Percentiles rank a stretch among this genome's conserved stretches.
These are phyloP conservation scores for Ogataea zsoltii DNA, from an alignment of 805 yeast species.

Conservation along the genomic window DNA sequence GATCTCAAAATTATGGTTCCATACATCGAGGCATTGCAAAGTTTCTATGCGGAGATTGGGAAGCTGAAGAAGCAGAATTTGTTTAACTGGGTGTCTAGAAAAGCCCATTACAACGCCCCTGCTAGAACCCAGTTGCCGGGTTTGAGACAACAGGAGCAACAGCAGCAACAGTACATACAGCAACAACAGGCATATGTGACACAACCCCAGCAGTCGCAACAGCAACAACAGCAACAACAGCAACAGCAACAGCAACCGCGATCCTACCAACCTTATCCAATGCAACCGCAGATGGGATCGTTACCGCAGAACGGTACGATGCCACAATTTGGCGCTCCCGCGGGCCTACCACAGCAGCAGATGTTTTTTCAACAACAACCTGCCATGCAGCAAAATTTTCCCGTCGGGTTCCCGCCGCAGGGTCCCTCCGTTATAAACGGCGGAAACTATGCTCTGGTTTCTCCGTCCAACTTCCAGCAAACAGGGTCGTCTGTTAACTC, in stretches of 20 bases:
- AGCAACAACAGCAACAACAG: slow-evolving; percentile 1
- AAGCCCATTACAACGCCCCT: slow-evolving; percentile 2
- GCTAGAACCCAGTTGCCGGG: background rate
- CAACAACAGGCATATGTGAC: slow-evolving; percentile 5
- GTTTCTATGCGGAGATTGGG: slow-evolving; percentile 25
- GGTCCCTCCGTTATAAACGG: slow-evolving; percentile 2
- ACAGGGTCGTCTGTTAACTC: background rate
- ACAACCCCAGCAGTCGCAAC: background rate
- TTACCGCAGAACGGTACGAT: background rate
- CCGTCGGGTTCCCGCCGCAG: slow-evolving; percentile 3
- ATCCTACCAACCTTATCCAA: slow-evolving; percentile 10
- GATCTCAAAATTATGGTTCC: slow-evolving; percentile 19
- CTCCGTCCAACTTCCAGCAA: slow-evolving; percentile 4
- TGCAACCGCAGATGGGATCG: slow-evolving; percentile 4
- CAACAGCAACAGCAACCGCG: slow-evolving; percentile 3
- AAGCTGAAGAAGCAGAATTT: slow-evolving; percentile 12
- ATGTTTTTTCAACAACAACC: slow-evolving; percentile 7
- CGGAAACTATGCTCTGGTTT: slow-evolving; percentile 11
- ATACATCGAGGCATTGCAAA: slow-evolving; percentile 23
- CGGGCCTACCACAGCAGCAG: background rate
- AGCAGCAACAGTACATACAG: slow-evolving; percentile 9
- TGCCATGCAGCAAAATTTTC: slow-evolving; percentile 3
- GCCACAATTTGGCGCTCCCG: background rate
- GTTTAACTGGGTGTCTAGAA: slow-evolving; percentile 24
- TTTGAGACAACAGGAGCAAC: slow-evolving; percentile 2